Base-by-base conservation (phyloP, 352 stramenopile genomes). In the Thalassiosira mediterranea region DNA sequence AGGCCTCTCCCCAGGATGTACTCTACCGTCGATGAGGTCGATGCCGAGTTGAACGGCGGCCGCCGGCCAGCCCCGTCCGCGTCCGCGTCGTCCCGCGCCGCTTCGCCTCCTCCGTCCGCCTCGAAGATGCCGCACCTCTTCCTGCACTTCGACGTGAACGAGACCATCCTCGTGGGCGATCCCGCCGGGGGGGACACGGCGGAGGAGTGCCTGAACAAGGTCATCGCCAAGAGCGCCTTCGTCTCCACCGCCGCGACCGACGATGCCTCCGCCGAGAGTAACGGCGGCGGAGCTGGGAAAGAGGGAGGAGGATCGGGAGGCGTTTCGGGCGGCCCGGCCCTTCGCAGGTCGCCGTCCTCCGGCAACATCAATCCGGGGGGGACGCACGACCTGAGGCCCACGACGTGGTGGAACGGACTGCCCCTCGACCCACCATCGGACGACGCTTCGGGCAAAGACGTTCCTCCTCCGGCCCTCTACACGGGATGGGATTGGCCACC, bases 141-240 rank as follows among this genome's bases (percentile, higher is more conserved):
- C 21, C 42, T 88, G 3, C 86, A 90, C 73, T 90, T 90, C 57
- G 86, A 92, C 48, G 85, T 93, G 40, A 93, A 93, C 60, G 87
- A 93, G 79, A 93, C 87, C 0, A 90, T 93, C 26, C 61, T 93
- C 1, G 23, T 93, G 13, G 84, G 87, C 17, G 84, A 93, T 67
- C 76, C 87, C 53, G 87, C 84, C n/a, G 87, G 87, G 19, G 84
- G 83, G 2, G 87, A 93, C 64, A 78, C 82, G 1, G 48, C 66
- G 17, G 23, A 80, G n/a, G 87, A 93, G 54, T 90, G 70, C 49
- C 42, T 89, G 2, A 83, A 93, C 61, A 93, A 93, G 52, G 69
- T 84, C 69, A 81, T 81, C 40, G 76, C 76, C 49, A 84, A 84
- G 38, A 72, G 58, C 56, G 76, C 76, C 13, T 92, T 91, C 79